These are phyloP conservation scores for Berkeleyomyces rouxiae DNA, from an alignment of 2,329 filamentous ascomycete species.

Conservation along the genomic window DNA sequence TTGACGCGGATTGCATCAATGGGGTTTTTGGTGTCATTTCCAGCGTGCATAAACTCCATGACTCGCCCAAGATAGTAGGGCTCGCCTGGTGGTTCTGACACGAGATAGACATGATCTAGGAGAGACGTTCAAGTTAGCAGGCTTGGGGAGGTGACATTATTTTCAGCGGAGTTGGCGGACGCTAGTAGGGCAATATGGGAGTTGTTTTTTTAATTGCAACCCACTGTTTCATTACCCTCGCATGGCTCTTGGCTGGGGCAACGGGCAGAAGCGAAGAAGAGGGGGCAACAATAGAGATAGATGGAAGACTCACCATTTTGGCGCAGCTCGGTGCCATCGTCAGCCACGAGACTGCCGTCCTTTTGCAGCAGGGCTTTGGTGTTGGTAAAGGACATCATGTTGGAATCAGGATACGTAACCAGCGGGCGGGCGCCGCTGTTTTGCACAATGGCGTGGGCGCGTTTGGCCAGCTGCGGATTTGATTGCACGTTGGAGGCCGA, in stretches of 20 bases:
- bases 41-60: constrained; percentile 87
- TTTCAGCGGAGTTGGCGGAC: too few relatives aligned
- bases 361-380: constrained; percentile 46
- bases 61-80: constrained; percentile 95
- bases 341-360: constrained; percentile 65
- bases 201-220: neutral
- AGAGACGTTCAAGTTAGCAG: neutral
- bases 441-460: constrained; percentile 7
- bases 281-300: neutral
- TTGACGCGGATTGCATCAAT: constrained; percentile 86
- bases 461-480: constrained; percentile 7
- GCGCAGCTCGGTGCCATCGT: constrained; percentile 72
- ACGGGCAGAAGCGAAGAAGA: neutral
- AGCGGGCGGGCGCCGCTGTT: constrained; percentile 2
- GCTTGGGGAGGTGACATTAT: neutral
- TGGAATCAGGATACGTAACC: constrained; percentile 41
- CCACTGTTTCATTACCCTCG: neutral
- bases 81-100: constrained; percentile 93
- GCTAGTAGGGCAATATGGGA: too few relatives aligned
- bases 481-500: constrained; percentile 15
- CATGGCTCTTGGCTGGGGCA: neutral
- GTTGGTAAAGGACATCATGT: constrained; percentile 76
- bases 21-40: constrained; percentile 54
- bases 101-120: constrained; percentile 70
- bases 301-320: constrained; percentile 56